A percentile compares a stretch with the other conserved stretches of the same genome.
phyloP scores from a whole-genome alignment of 148 eudicot species.

The Talinum fruticosum region DNA sequence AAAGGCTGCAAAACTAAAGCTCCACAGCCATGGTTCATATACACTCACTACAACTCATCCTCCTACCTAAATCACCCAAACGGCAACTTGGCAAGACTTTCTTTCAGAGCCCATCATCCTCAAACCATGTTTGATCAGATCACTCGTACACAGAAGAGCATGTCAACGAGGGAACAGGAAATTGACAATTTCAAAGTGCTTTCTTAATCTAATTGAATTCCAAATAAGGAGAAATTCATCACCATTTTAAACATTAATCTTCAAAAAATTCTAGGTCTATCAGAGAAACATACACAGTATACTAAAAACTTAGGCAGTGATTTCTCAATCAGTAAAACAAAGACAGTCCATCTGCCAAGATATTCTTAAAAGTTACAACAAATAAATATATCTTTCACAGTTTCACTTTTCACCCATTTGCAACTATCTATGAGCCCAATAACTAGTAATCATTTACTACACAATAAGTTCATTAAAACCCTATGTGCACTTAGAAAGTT shows the following conservation, averaged over 20 bases:
- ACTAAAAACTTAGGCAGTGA: background rate
- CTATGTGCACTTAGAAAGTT: no score
- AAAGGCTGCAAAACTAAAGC: background rate
- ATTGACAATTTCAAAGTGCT: background rate
- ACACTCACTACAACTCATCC: background rate
- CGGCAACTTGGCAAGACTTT: background rate
- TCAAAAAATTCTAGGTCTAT: background rate
- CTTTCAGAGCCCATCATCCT: background rate
- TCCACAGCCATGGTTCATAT: background rate
- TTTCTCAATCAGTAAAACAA: background rate
- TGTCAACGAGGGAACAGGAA: background rate
- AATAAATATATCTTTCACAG: background rate
- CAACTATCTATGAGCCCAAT: background rate
- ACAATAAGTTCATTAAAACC: no score
- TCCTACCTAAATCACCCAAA: background rate
- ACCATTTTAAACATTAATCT: background rate
- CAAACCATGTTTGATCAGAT: background rate
- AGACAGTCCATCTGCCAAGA: background rate
- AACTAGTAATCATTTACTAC: no score
- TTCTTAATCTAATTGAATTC: background rate
- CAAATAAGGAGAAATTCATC: background rate
- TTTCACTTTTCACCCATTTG: background rate
- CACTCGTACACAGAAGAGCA: background rate
- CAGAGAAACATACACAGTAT: background rate
- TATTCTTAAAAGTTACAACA: background rate